Conservation (phyloP, 192 early-diverging fungal genomes). For the Spizellomyces punctatus region DNA sequence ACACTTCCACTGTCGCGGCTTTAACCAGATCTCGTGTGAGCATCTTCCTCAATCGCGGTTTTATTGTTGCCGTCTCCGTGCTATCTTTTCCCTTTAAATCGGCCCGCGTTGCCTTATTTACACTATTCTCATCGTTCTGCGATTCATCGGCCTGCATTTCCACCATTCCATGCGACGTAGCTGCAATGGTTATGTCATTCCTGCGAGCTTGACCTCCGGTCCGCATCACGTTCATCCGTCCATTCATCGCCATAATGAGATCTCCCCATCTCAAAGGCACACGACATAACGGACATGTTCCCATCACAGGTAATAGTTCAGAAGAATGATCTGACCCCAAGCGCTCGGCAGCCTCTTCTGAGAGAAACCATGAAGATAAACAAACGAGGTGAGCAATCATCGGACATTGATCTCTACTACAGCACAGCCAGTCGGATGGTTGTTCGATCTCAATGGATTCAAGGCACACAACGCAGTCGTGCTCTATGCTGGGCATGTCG, state of each 20-base stretch:
- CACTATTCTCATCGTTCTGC: no score
- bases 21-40: no score
- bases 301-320: constrained; percentile 42
- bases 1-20: no score
- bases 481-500: neutral
- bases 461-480: constrained; percentile 14
- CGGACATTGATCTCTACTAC: constrained; percentile 15
- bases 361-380: constrained; percentile 41
- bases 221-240: no score
- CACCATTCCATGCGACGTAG: no score
- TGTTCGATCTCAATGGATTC: neutral
- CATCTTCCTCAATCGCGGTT: no score
- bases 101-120: no score
- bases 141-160: no score
- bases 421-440: constrained; percentile 15
- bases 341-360: constrained; percentile 11
- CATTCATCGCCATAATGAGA: constrained; percentile 33
- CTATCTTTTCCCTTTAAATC: no score
- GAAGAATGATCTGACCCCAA: neutral
- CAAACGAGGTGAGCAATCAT: constrained; percentile 43
- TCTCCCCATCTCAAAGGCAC: constrained; percentile 42
- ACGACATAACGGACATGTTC: constrained; percentile 41
- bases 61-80: no score
- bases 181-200: no score
- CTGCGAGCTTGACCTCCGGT: no score